A percentile compares a stretch with the other conserved stretches of the same genome.
Evolutionary conservation across 352 stramenopile genomes (phyloP).

Genomic region (Phytophthora pluvialis): DNA sequence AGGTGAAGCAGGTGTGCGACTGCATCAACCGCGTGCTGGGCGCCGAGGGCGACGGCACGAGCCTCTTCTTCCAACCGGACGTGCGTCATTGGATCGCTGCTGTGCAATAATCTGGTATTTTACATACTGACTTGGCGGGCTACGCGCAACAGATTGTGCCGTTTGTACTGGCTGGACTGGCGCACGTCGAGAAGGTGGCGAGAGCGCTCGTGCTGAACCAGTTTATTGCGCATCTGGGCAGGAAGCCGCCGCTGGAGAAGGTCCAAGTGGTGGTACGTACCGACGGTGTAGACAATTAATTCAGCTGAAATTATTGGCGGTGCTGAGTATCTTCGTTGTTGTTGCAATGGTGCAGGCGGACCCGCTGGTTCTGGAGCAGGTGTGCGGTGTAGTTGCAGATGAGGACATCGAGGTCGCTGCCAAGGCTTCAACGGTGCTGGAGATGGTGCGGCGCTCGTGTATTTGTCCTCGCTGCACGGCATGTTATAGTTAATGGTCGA

Average conservation of each 20-base stretch:
- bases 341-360: conserved; percentile 48
- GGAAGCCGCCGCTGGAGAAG: conserved; percentile 55
- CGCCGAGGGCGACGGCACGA: conserved; percentile 50
- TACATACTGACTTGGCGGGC: background rate
- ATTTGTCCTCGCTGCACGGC: background rate
- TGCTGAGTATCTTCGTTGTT: conserved; percentile 6
- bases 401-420: conserved; percentile 76
- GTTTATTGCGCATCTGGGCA: conserved; percentile 68
- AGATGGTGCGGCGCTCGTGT: conserved; percentile 46
- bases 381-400: conserved; percentile 69
- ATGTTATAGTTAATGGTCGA: conserved; percentile 1
- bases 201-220: conserved; percentile 75
- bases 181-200: conserved; percentile 65
- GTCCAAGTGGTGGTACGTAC: conserved; percentile 55
- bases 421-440: conserved; percentile 64
- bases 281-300: background rate
- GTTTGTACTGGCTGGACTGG: conserved; percentile 73
- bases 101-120: conserved; percentile 10
- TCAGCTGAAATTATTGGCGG: background rate
- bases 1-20: conserved; percentile 77
- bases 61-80: conserved; percentile 79
- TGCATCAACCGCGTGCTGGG: conserved; percentile 82
- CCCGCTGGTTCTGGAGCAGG: conserved; percentile 51
- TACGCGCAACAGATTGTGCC: conserved; percentile 58
- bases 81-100: conserved; percentile 28